Base-by-base conservation (phyloP, 805 yeast species). In the Lachancea kluyveri region DNA sequence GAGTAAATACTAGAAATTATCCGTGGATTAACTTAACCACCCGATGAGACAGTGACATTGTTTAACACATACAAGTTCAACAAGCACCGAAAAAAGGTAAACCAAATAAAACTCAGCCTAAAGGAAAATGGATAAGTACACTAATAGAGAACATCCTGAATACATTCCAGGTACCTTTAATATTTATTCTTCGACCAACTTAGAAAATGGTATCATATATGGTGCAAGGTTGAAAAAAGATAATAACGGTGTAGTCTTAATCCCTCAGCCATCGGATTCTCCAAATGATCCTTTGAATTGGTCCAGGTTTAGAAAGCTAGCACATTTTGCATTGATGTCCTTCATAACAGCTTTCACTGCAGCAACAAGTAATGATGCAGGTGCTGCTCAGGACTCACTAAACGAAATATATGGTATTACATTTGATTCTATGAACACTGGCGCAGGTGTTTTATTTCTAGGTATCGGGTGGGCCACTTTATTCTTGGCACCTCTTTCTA, bases 371-470 rank as follows among this genome's bases (percentile, higher is more conserved):
- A 82, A 82, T 52, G 79, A 75, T 51, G 86, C 87, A 1, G 80
- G 83, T 19, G 67, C 86, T 2, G 68, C 79, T 5, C 86, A 79
- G 45, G 83, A 78, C 40, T 69, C 77, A 1, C 58, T 81, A 42
- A 75, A 77, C 41, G 75, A 65, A 36, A 57, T 64, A n/a, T 77
- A 77, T 43, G 77, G 72, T 10, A 76, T 81, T 41, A 65, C 80
- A 5, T 79, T 77, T 49, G 74, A 67, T 42, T 59, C 79, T 7
- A 79, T 81, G 79, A 80, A 80, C 53, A 74, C 84, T 0, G 90
- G 88, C 34, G 87, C 88, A 2, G 90, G 92, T 41, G 84, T 81
- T 16, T 59, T 82, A 30, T 81, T 81, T 52, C 57, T 76, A 13
- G 75, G 81, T 22, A 79, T 82, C 39, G 90, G 82, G 1, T 67